Evolutionary conservation across 306 rosid genomes (phyloP), one percentile per base, ranked within the genome.

Genomic region (Prunus salicina): DNA sequence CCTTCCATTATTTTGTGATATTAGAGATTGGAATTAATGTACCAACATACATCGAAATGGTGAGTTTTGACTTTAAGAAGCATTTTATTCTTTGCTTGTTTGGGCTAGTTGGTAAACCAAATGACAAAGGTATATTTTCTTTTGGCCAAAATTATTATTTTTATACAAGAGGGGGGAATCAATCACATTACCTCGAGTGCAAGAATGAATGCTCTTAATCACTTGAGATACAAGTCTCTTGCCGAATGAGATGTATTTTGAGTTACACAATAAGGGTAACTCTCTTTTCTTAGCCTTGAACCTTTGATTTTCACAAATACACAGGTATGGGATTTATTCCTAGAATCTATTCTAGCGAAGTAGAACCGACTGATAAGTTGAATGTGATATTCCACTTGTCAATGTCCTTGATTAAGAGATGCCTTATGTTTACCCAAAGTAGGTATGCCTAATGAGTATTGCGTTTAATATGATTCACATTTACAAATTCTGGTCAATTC

Each of bases 401-500:
- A 27, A 50, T 55, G 41, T 52, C 24, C 10, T 55, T 32, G 6
- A 46, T 25, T 55, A 76, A 12, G 66, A 60, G 53, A 75, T 47
- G 68, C 46, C 70, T 30, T 14, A 64, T 53, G 58, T 52, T 47
- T 52, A 14, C 67, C 51, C 34, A 25, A 52, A 65, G n/a, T 57
- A 73, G 76, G 67, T 58, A 18, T 60, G 61, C 67, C 65, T 43
- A 41, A 14, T 73, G n/a, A 38, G 69, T 46, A 19, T 2, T 20
- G 32, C 72, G 41, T 75, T 43, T 45, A 14, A 41, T 45, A 62
- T 62, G 69, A 38, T 58, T 46, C 45, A 62, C 65, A 14, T 55
- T 65, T 8, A 49, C 43, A 55, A 75, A 56, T 45, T 56, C 34
- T 74, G 46, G 71, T 74, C 46, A 78, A 78, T 30, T 19, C 22